phyloP scores from a whole-genome alignment of 2,329 filamentous ascomycete genomes.

The Gliomastix tumulicola region DNA sequence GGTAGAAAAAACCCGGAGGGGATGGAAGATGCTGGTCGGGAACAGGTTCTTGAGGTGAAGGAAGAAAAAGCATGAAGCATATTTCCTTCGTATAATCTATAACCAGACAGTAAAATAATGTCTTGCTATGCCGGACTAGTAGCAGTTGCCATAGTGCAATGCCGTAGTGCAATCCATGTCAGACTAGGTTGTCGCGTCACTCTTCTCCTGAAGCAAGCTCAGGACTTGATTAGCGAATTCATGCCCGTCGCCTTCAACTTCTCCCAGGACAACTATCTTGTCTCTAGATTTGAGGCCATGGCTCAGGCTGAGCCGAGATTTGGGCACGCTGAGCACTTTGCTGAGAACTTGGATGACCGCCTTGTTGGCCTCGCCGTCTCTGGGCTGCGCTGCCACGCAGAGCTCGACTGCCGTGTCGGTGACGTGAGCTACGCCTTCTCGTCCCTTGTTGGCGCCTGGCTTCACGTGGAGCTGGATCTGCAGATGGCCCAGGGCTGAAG shows the following conservation, averaged over 20 bases:
- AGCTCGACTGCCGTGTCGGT: slow-evolving; percentile 52
- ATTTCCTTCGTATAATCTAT: too few relatives aligned
- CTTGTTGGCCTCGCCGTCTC: slow-evolving; percentile 63
- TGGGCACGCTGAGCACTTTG: slow-evolving; percentile 51
- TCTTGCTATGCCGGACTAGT: too few relatives aligned
- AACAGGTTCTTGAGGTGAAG: slow-evolving; percentile 1
- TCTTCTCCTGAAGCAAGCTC: slow-evolving; percentile 16
- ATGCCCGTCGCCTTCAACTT: slow-evolving; percentile 21
- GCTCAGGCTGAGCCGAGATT: slow-evolving; percentile 55
- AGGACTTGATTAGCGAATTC: slow-evolving; percentile 16
- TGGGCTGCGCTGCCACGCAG: slow-evolving; percentile 57
- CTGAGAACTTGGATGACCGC: slow-evolving; percentile 58
- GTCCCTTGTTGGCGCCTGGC: slow-evolving; percentile 53
- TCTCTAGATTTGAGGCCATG: slow-evolving; percentile 58
- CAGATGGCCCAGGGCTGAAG: slow-evolving; percentile 33
- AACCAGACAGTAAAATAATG: too few relatives aligned
- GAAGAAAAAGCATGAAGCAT: neutral
- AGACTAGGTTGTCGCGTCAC: too few relatives aligned
- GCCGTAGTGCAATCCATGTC: too few relatives aligned
- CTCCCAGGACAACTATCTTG: slow-evolving; percentile 47
- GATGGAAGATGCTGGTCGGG: neutral
- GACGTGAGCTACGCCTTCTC: slow-evolving; percentile 53
- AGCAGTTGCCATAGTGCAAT: too few relatives aligned
- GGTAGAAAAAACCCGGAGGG: neutral
- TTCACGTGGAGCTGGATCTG: slow-evolving; percentile 62